Evolutionary conservation across 2,329 filamentous ascomycete species (phyloP).

Genomic region (Sarocladium oryzae): DNA sequence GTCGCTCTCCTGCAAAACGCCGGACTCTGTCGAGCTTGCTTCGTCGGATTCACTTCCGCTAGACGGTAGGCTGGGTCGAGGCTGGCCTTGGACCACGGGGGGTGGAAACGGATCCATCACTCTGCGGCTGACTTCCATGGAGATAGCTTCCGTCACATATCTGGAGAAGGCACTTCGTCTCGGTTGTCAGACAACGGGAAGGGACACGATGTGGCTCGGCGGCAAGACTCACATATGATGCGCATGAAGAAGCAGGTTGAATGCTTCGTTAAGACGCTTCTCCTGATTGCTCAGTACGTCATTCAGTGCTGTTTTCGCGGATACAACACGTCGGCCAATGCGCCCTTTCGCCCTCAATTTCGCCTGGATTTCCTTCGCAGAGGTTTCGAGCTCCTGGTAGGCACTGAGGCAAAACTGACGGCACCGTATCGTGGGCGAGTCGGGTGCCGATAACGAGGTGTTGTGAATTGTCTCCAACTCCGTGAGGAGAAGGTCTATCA

Average conservation of each 20-base stretch:
- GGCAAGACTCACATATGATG: not conserved
- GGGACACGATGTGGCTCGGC: not conserved
- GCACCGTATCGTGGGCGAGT: not conserved
- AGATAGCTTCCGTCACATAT: not conserved
- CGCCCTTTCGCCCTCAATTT: not conserved
- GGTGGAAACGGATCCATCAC: not conserved
- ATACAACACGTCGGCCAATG: not conserved
- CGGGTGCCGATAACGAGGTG: not conserved
- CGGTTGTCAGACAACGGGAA: not conserved
- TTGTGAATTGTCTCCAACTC: not conserved
- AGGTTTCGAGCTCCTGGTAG: not conserved
- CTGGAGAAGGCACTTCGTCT: not conserved
- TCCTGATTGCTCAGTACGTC: not conserved
- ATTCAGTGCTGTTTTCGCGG: not conserved
- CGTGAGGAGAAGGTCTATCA: conserved; percentile 3
- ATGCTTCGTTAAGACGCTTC: not conserved
- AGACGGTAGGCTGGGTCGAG: not conserved
- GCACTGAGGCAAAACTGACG: not conserved
- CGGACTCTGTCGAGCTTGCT: not conserved
- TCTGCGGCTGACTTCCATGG: not conserved
- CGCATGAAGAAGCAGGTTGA: not conserved
- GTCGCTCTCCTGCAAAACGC: not conserved
- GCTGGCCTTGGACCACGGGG: not conserved
- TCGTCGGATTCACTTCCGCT: not conserved
- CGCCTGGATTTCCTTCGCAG: not conserved